Percentiles rank a stretch among this genome's conserved stretches.
phyloP scores from a whole-genome alignment of 2,329 filamentous ascomycete species.

The Aureobasidium sp. region DNA sequence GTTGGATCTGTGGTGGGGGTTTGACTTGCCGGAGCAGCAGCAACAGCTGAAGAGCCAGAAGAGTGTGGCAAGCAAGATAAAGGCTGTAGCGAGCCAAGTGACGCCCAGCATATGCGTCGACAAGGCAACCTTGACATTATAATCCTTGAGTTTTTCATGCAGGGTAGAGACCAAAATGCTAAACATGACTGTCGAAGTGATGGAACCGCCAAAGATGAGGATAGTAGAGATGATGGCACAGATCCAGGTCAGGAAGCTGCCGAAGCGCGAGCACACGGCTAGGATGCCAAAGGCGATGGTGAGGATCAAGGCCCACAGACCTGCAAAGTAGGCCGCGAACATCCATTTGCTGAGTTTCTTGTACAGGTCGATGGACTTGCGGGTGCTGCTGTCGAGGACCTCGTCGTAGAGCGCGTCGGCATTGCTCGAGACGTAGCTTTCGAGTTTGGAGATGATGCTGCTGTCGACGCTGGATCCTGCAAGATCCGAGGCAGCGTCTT shows the following conservation, averaged over 20 bases:
- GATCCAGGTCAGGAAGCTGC: constrained; percentile 76
- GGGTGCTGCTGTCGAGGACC: constrained; percentile 58
- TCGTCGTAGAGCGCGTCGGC: constrained; percentile 30
- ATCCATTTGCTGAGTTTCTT: constrained; percentile 71
- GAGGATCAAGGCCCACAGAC: constrained; percentile 60
- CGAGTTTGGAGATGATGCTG: constrained; percentile 36
- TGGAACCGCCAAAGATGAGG: constrained; percentile 58
- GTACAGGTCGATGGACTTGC: constrained; percentile 65
- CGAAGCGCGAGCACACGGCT: constrained; percentile 72
- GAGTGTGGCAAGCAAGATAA: constrained; percentile 65
- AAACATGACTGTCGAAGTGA: constrained; percentile 69
- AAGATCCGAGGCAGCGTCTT: constrained; percentile 13
- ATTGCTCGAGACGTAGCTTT: constrained; percentile 41
- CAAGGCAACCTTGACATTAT: constrained; percentile 61
- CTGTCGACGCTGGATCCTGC: constrained; percentile 27
- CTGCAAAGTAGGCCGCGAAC: constrained; percentile 70
- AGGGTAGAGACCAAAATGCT: constrained; percentile 62
- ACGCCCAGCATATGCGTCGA: constrained; percentile 63
- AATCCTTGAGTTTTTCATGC: constrained; percentile 59
- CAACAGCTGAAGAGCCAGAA: constrained; percentile 92
- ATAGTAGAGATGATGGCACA: constrained; percentile 53
- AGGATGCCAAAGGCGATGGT: constrained; percentile 75
- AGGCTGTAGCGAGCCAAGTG: constrained; percentile 74
- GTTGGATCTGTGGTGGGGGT: constrained; percentile 39
- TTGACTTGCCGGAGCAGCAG: constrained; percentile 71